Percentiles rank a stretch among this genome's conserved stretches.
phyloP scores from a whole-genome alignment of 2,329 filamentous ascomycete species.

The Ascochyta clinopodiicola region DNA sequence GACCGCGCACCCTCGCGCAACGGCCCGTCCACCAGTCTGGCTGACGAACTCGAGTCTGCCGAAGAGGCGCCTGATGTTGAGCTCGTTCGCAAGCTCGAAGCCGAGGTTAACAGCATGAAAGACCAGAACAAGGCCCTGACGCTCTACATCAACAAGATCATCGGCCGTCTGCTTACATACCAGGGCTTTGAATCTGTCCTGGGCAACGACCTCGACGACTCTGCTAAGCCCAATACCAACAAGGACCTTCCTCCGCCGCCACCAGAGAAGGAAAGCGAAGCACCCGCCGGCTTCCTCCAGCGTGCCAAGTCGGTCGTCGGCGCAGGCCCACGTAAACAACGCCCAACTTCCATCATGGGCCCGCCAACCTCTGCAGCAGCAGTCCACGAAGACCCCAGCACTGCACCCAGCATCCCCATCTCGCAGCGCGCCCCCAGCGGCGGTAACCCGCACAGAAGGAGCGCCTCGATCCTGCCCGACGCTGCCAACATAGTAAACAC shows the following conservation, averaged over 20 bases:
- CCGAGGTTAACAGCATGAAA: slow-evolving; percentile 78
- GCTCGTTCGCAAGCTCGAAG: slow-evolving; percentile 70
- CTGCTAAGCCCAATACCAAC: slow-evolving; percentile 62
- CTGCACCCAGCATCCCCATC: slow-evolving; percentile 78
- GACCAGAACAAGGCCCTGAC: slow-evolving; percentile 98
- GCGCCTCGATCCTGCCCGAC: slow-evolving; percentile 52
- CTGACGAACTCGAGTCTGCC: slow-evolving; percentile 82
- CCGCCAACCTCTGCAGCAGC: slow-evolving; percentile 23
- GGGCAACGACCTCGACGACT: slow-evolving; percentile 69
- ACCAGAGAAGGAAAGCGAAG: slow-evolving; percentile 53
- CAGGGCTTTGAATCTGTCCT: slow-evolving; percentile 95
- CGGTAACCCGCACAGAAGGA: slow-evolving; percentile 50
- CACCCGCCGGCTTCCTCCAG: slow-evolving; percentile 58
- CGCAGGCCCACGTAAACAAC: slow-evolving; percentile 49
- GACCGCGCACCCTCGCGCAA: slow-evolving; percentile 43
- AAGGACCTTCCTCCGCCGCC: slow-evolving; percentile 82
- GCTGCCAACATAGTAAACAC: slow-evolving; percentile 81
- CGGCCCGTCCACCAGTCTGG: slow-evolving; percentile 54
- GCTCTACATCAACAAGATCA: slow-evolving; percentile 98
- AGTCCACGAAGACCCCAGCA: slow-evolving; percentile 68
- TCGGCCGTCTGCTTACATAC: slow-evolving; percentile 90
- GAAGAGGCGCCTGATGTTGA: slow-evolving; percentile 58
- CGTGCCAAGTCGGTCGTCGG: slow-evolving; percentile 66
- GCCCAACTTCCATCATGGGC: slow-evolving; percentile 51
- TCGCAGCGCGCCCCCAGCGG: slow-evolving; percentile 53